phyloP scores from a whole-genome alignment of 2,329 filamentous ascomycete species.

The Xylaria polymorpha region DNA sequence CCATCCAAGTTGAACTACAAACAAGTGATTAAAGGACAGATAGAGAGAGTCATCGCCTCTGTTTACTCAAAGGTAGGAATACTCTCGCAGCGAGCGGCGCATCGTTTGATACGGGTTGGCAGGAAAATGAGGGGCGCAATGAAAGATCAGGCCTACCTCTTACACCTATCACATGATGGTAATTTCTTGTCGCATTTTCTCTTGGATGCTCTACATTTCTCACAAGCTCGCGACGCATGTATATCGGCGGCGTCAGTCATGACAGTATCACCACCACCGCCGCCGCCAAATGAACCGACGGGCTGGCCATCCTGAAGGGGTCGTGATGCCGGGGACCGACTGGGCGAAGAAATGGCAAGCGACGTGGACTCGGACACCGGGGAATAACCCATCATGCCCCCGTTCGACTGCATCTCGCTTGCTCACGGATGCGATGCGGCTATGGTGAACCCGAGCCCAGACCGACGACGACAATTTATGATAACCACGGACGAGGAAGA shows the following conservation, averaged over 20 bases:
- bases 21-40: neutral
- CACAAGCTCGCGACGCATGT: slow-evolving; percentile 49
- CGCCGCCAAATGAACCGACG: slow-evolving; percentile 32
- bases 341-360: slow-evolving; percentile 41
- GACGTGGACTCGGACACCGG: slow-evolving; percentile 45
- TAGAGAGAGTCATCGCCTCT: neutral
- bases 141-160: slow-evolving; percentile 42
- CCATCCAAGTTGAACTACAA: neutral
- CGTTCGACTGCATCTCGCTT: slow-evolving; percentile 34
- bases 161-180: slow-evolving; percentile 50
- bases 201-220: slow-evolving; percentile 51
- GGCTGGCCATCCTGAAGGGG: slow-evolving; percentile 36
- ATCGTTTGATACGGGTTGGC: neutral
- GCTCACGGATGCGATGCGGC: neutral
- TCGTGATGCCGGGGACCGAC: slow-evolving; percentile 42
- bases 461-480: neutral
- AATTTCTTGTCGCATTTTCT: slow-evolving; percentile 52
- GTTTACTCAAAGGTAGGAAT: neutral
- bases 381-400: slow-evolving; percentile 38
- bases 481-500: slow-evolving; percentile 2
- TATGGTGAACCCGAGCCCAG: slow-evolving; percentile 9
- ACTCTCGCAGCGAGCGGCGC: neutral
- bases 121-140: neutral
- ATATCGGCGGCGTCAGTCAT: slow-evolving; percentile 35
- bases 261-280: slow-evolving; percentile 31